These are phyloP conservation scores for Phytophthora sojae DNA, from an alignment of 352 stramenopile genomes.

Conservation along the genomic window DNA sequence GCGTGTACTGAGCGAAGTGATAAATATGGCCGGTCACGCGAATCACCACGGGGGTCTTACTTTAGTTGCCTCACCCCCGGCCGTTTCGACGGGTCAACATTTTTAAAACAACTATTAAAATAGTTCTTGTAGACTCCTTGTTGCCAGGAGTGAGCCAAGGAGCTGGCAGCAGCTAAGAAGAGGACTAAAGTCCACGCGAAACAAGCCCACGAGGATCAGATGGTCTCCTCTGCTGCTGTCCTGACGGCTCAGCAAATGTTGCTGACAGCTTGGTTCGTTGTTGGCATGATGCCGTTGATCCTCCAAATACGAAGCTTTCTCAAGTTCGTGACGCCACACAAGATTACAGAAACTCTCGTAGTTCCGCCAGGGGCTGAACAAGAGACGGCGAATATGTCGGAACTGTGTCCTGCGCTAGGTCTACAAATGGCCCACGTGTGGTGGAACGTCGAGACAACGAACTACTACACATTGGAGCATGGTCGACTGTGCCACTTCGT, in stretches of 20 bases:
- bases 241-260: constrained; percentile 2
- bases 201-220: background rate
- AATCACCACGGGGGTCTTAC: no score
- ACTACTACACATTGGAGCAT: constrained; percentile 11
- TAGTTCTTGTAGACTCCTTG: background rate
- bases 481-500: constrained; percentile 9
- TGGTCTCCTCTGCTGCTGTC: background rate
- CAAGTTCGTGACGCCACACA: constrained; percentile 18
- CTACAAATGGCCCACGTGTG: constrained; percentile 26
- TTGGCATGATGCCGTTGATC: constrained; percentile 12
- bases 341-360: constrained; percentile 18
- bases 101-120: background rate
- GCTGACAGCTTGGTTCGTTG: constrained; percentile 15
- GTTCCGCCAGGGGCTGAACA: constrained; percentile 1
- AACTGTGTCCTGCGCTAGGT: constrained; percentile 14
- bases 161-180: background rate
- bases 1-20: no score
- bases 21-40: no score
- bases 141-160: background rate
- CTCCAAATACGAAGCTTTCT: constrained; percentile 19
- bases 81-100: background rate
- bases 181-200: background rate
- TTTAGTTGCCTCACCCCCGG: no score
- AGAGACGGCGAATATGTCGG: constrained; percentile 1
- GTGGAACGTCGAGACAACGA: constrained; percentile 20